Percentiles rank a stretch among this genome's conserved stretches.
These are phyloP conservation scores for Arthroderma uncinatum DNA, from an alignment of 2,329 filamentous ascomycete species.

Conservation along the genomic window DNA sequence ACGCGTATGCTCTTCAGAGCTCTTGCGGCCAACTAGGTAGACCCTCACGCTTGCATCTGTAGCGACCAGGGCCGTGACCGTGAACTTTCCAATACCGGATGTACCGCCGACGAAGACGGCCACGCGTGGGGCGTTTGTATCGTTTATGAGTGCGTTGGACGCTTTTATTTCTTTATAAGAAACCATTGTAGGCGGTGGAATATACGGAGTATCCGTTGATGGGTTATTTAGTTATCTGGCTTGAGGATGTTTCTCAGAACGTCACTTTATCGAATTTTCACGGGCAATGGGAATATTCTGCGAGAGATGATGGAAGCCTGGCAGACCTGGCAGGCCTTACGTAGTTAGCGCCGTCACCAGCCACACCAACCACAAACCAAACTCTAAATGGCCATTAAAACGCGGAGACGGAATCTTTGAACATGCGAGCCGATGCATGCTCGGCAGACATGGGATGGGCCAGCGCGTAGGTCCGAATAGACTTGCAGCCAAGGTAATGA, in stretches of 20 bases:
- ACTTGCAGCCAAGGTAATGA: background rate
- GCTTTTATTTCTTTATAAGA: conserved; percentile 26
- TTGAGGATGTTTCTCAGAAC: too few relatives aligned
- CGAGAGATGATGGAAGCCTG: too few relatives aligned
- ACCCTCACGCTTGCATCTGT: conserved; percentile 28
- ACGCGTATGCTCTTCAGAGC: conserved; percentile 21
- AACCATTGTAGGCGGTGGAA: conserved; percentile 24
- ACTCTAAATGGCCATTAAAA: too few relatives aligned
- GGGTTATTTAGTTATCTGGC: background rate
- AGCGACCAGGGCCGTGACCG: conserved; percentile 28
- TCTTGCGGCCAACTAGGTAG: conserved; percentile 35
- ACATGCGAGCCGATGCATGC: too few relatives aligned
- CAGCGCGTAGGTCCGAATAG: too few relatives aligned
- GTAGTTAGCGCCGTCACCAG: too few relatives aligned
- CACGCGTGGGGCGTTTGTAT: conserved; percentile 23
- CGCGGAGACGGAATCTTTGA: too few relatives aligned
- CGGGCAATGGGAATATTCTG: too few relatives aligned
- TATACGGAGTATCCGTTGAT: too few relatives aligned
- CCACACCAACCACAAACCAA: background rate
- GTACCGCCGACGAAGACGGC: conserved; percentile 40
- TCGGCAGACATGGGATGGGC: too few relatives aligned
- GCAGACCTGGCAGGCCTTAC: too few relatives aligned
- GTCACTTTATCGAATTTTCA: background rate
- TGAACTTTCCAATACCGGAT: conserved; percentile 37
- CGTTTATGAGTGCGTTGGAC: conserved; percentile 34